Base-by-base conservation (phyloP, 1,139 yeast species). In the Protomyces arabidopsidicola region DNA sequence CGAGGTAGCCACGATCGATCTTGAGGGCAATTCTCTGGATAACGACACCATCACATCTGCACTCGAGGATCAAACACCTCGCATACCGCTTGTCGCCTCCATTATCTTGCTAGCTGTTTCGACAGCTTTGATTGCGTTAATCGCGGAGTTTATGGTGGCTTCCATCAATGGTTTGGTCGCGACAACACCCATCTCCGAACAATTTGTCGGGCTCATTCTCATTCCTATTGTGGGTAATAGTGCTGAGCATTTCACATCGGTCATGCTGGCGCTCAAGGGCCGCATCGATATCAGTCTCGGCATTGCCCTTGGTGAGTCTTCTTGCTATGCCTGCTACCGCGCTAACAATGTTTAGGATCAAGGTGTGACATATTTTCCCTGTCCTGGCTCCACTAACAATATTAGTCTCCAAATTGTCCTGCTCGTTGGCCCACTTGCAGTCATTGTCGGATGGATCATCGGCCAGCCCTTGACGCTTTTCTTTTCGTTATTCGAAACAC, bases 201-300 rank as follows among this genome's bases (percentile, higher is more conserved):
- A 98, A 0, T 93, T 93, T 72, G 90, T 93, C 71, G 98, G 98
- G 75, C 80, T 93, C 69, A 87, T 93, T 70, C 84, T 93, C 58
- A 86, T 93, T 68, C 98, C 98, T 57, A 91, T 95, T 68, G 98
- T 93, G 36, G 98, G 98, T 65, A 93, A 93, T 72, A 98, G 98
- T 1, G 98, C 98, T 14, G 98, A 93, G 76, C 98, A 93, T 75
- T 98, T 89, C 58, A 93, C 98, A 18, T 97, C 98, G 1, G 87
- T 93, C 56, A 82, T 90, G 68, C 98, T 93, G 58, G 98, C 98
- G 35, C 84, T 86, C 83, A 90, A 90, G 76, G 90, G 93, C 76
- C 93, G 95, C 77, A 93, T 95, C 97, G 98, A 93, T 74, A 82
- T 93, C 69, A 97, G 98, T 10, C 84, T 95, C 70, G 96, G 97